These are phyloP conservation scores for Trichophyton schoenleinii DNA, from an alignment of 2,329 filamentous ascomycete species.

Conservation along the genomic window DNA sequence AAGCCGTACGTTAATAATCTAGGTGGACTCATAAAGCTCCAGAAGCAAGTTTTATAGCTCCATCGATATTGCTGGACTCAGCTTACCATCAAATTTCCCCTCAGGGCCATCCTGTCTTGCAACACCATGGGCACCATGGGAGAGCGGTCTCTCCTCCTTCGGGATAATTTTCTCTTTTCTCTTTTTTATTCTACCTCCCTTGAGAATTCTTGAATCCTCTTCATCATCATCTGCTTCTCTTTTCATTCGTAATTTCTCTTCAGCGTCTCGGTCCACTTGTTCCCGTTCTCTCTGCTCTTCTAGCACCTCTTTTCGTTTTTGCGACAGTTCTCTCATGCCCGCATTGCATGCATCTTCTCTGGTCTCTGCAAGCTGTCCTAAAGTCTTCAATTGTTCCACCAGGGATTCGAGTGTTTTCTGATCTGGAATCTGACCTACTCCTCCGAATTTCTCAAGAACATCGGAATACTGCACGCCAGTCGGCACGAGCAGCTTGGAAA, in stretches of 20 bases:
- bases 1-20: not conserved
- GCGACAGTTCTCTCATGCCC: conserved; percentile 47
- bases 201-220: conserved; percentile 35
- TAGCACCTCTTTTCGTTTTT: conserved; percentile 45
- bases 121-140: conserved; percentile 51
- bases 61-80: not conserved
- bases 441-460: conserved; percentile 43
- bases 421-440: conserved; percentile 37
- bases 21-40: too few species aligned
- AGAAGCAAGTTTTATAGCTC: not conserved
- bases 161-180: conserved; percentile 56
- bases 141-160: conserved; percentile 48
- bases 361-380: conserved; percentile 46
- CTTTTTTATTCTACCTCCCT: conserved; percentile 59
- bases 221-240: conserved; percentile 34
- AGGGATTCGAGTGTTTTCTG: conserved; percentile 38
- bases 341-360: conserved; percentile 47
- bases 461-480: conserved; percentile 43
- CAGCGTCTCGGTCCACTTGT: conserved; percentile 34
- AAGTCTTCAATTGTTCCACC: conserved; percentile 42
- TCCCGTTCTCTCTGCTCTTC: conserved; percentile 41
- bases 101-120: conserved; percentile 53
- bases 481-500: conserved; percentile 37
- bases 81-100: conserved; percentile 43
- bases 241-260: conserved; percentile 38